Percentiles rank a stretch among this genome's conserved stretches.
phyloP scores from a whole-genome alignment of 108 stramenopile genomes.

The Fragilaria radians region DNA sequence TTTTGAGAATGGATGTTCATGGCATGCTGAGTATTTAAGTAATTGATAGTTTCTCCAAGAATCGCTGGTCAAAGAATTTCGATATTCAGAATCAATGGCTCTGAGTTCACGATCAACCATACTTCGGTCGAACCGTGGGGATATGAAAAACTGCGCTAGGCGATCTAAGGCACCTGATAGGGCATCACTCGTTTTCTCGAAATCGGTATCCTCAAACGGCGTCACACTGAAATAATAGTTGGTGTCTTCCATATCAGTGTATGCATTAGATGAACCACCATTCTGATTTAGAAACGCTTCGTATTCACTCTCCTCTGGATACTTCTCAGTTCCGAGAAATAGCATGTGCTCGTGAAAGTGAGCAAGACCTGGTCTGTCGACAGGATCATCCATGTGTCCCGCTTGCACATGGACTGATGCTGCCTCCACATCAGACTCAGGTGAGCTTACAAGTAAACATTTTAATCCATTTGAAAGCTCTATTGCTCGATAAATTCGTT shows the following conservation, averaged over 20 bases:
- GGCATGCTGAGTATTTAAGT: conserved; percentile 60
- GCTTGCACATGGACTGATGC: conserved; percentile 76
- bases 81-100: conserved; percentile 95
- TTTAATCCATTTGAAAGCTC: conserved; percentile 59
- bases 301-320: conserved; percentile 89
- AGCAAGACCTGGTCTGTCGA: conserved; percentile 62
- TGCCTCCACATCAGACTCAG: conserved; percentile 59
- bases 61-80: conserved; percentile 89
- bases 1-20: conserved; percentile 67
- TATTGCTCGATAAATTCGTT: conserved; percentile 53
- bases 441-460: conserved; percentile 52
- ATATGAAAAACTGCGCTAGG: conserved; percentile 94
- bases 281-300: conserved; percentile 73
- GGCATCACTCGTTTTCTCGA: conserved; percentile 38
- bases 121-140: conserved; percentile 80
- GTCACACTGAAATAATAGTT: conserved; percentile 94
- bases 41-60: conserved; percentile 87
- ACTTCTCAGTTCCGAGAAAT: conserved; percentile 94
- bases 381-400: conserved; percentile 76
- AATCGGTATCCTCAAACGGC: conserved; percentile 22
- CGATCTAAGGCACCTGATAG: conserved; percentile 87
- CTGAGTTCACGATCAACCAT: conserved; percentile 90
- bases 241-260: conserved; percentile 92
- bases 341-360: conserved; percentile 95
- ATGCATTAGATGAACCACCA: conserved; percentile 94